Percentiles rank a stretch among this genome's conserved stretches.
These are phyloP conservation scores for Populus hybrid DNA, from an alignment of 441 rosid genomes.

Conservation along the genomic window DNA sequence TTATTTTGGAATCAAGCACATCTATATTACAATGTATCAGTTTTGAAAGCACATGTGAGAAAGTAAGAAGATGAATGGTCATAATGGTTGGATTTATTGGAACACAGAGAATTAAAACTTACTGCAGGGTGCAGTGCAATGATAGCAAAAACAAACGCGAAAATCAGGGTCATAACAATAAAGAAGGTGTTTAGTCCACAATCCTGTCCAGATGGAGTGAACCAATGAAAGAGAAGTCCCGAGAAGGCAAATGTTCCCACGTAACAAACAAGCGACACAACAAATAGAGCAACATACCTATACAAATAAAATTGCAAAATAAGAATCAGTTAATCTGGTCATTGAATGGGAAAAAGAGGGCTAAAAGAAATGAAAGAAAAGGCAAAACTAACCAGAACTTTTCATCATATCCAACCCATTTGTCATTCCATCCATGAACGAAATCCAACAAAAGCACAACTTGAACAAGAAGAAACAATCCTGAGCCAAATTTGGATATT, in stretches of 20 bases:
- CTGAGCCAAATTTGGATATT: conserved; percentile 88
- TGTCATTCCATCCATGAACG: conserved; percentile 97
- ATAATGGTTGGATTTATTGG: background rate
- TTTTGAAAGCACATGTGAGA: background rate
- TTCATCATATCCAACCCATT: conserved; percentile 91
- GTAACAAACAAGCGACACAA: conserved; percentile 77
- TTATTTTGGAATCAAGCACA: background rate
- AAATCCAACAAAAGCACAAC: conserved; percentile 97
- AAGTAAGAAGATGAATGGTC: background rate
- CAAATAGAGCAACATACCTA: conserved; percentile 77
- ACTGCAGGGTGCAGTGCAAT: conserved; percentile 88
- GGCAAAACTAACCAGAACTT: conserved; percentile 77
- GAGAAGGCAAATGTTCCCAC: conserved; percentile 78
- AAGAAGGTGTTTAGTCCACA: conserved; percentile 93
- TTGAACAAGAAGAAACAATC: conserved; percentile 92
- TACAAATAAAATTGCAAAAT: conserved; percentile 12
- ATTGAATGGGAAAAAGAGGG: background rate
- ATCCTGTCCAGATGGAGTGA: conserved; percentile 91
- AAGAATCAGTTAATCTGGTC: conserved; percentile 1
- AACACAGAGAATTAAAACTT: conserved; percentile 33
- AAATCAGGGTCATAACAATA: conserved; percentile 62
- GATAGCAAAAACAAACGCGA: conserved; percentile 60
- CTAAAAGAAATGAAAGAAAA: background rate
- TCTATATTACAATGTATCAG: background rate
- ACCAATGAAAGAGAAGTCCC: conserved; percentile 92